Conservation (phyloP, 345 rosid species). For the Arabidopsis arenosa region DNA sequence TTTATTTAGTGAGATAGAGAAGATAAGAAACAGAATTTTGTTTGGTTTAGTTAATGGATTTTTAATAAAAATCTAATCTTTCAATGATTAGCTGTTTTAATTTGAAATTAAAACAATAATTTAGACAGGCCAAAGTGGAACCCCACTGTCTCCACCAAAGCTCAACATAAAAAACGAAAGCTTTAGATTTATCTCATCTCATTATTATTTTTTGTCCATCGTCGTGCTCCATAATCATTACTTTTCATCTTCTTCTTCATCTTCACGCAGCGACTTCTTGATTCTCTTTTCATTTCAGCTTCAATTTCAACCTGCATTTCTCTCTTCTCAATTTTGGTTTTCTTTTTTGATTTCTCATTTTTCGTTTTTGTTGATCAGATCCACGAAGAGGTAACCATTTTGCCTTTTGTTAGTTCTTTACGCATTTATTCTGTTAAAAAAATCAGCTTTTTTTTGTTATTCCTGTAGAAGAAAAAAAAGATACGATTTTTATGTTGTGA, state of each 20-base stretch:
- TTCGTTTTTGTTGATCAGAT: slow-evolving; percentile 22
- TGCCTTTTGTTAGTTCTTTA: background rate
- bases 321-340: background rate
- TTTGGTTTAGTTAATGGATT: background rate
- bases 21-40: background rate
- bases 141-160: slow-evolving; percentile 45
- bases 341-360: background rate
- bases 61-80: background rate
- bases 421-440: slow-evolving; percentile 3
- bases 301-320: slow-evolving; percentile 22
- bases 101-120: slow-evolving; percentile 9
- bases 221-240: slow-evolving; percentile 41
- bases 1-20: slow-evolving; percentile 1
- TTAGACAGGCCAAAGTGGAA: slow-evolving; percentile 44
- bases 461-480: background rate
- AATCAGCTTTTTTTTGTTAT: background rate
- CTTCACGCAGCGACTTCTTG: background rate
- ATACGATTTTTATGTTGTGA: slow-evolving; percentile 10
- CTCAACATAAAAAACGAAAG: background rate
- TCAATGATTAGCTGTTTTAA: slow-evolving; percentile 27
- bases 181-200: background rate
- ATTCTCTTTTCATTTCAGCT: background rate
- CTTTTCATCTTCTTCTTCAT: slow-evolving; percentile 14
- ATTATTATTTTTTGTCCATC: slow-evolving; percentile 11
- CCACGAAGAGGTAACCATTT: slow-evolving; percentile 33